phyloP scores from a whole-genome alignment of 108 stramenopile species.

The Stephanodiscus triporus region DNA sequence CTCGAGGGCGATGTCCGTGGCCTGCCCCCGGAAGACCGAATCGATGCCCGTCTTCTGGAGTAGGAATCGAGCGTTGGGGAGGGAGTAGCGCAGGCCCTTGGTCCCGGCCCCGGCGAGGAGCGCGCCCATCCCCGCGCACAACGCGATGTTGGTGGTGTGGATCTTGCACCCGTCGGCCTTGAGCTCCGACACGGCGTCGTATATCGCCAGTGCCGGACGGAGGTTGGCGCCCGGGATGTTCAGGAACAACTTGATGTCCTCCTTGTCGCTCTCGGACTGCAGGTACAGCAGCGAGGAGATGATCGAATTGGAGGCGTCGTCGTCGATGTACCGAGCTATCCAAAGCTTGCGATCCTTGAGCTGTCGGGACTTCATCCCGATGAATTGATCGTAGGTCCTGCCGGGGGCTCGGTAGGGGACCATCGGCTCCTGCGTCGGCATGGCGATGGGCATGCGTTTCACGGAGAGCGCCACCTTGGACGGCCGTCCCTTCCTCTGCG shows the following conservation, averaged over 20 bases:
- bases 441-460: conserved; percentile 65
- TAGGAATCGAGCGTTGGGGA: conserved; percentile 93
- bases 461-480: conserved; percentile 26
- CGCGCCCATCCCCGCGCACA: conserved; percentile 93
- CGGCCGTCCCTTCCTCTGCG: not conserved
- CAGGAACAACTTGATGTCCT: conserved; percentile 85
- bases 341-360: conserved; percentile 92
- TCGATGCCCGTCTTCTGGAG: conserved; percentile 93
- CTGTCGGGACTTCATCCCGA: conserved; percentile 88
- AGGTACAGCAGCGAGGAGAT: conserved; percentile 85
- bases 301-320: conserved; percentile 88
- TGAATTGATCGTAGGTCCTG: conserved; percentile 70
- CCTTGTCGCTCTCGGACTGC: conserved; percentile 61
- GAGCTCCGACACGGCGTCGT: conserved; percentile 85
- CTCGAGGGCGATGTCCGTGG: conserved; percentile 87
- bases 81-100: conserved; percentile 73
- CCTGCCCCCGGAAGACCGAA: conserved; percentile 85
- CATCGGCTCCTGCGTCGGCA: conserved; percentile 84
- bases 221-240: conserved; percentile 89
- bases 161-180: conserved; percentile 65
- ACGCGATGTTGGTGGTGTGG: conserved; percentile 86
- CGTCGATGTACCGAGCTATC: conserved; percentile 89
- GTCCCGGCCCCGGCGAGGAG: conserved; percentile 89
- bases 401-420: conserved; percentile 85
- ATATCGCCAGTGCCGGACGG: conserved; percentile 85